Conservation (phyloP, 2,329 filamentous ascomycete genomes). For the Pseudogymnoascus sp. region DNA sequence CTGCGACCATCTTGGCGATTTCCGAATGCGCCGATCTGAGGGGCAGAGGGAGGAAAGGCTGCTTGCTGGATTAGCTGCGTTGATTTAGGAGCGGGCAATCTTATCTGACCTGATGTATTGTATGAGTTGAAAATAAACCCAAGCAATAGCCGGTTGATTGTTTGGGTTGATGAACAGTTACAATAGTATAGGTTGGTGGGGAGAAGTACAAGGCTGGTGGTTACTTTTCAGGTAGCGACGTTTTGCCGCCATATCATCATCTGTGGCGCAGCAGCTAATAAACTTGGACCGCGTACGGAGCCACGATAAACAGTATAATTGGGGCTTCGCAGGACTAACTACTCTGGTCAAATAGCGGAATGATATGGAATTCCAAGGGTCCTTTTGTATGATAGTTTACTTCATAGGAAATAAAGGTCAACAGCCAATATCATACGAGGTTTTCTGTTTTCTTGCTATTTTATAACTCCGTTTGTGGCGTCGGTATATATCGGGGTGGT, state of each 20-base stretch:
- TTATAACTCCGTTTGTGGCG: not conserved
- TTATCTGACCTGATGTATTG: not conserved
- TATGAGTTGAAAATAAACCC: not conserved
- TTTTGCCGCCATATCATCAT: conserved; percentile 5
- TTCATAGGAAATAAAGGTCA: not conserved
- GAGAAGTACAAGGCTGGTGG: conserved; percentile 5
- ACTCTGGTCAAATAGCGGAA: not conserved
- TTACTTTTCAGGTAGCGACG: not conserved
- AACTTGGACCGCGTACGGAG: not conserved
- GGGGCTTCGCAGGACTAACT: not conserved
- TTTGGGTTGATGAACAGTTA: not conserved
- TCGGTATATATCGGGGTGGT: not conserved
- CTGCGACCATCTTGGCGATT: conserved; percentile 60
- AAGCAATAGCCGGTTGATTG: not conserved
- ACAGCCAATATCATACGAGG: not conserved
- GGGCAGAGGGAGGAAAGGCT: not conserved
- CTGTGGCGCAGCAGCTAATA: conserved; percentile 1
- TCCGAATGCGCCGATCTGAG: conserved; percentile 1
- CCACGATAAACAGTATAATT: not conserved
- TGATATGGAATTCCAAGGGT: not conserved
- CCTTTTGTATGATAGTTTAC: not conserved
- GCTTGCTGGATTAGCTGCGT: not conserved
- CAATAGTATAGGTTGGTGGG: not conserved
- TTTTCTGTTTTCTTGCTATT: not conserved
- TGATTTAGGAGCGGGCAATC: not conserved